Evolutionary conservation across 805 yeast genomes (phyloP).

Genomic region (Starmerella floricola): DNA sequence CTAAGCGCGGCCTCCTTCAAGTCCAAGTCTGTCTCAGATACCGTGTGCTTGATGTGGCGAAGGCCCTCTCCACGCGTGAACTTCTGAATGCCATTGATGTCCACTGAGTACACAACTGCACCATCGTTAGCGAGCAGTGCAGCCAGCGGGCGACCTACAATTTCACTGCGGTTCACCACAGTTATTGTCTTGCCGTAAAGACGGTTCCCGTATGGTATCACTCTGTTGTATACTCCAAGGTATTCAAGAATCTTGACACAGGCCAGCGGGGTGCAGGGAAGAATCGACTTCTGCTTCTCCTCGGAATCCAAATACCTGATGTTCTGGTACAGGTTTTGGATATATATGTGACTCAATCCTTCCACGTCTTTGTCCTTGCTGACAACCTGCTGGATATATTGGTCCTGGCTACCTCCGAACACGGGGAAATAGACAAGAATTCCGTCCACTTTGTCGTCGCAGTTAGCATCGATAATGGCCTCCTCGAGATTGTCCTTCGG

Average conservation of each 20-base stretch:
- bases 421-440: slow-evolving; percentile 97
- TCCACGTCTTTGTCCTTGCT: slow-evolving; percentile 90
- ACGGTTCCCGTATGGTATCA: slow-evolving; percentile 80
- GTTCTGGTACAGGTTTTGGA: slow-evolving; percentile 92
- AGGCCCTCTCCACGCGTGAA: slow-evolving; percentile 92
- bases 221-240: slow-evolving; percentile 70
- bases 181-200: slow-evolving; percentile 86
- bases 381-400: slow-evolving; percentile 86
- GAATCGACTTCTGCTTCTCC: slow-evolving; percentile 60
- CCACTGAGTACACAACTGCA: slow-evolving; percentile 88
- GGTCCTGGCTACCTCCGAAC: slow-evolving; percentile 89
- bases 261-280: slow-evolving; percentile 96
- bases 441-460: slow-evolving; percentile 65
- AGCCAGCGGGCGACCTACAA: slow-evolving; percentile 94
- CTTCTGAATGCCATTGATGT: slow-evolving; percentile 72
- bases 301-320: slow-evolving; percentile 65
- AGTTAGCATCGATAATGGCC: slow-evolving; percentile 68
- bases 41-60: slow-evolving; percentile 69
- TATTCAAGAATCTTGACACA: slow-evolving; percentile 86
- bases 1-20: slow-evolving; percentile 53
- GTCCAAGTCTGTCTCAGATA: slow-evolving; percentile 42
- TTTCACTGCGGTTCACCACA: slow-evolving; percentile 86
- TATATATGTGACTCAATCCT: slow-evolving; percentile 80
- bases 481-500: slow-evolving; percentile 78
- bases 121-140: slow-evolving; percentile 95